Conservation (phyloP, 352 stramenopile species). For the Pythium rishiriense region DNA sequence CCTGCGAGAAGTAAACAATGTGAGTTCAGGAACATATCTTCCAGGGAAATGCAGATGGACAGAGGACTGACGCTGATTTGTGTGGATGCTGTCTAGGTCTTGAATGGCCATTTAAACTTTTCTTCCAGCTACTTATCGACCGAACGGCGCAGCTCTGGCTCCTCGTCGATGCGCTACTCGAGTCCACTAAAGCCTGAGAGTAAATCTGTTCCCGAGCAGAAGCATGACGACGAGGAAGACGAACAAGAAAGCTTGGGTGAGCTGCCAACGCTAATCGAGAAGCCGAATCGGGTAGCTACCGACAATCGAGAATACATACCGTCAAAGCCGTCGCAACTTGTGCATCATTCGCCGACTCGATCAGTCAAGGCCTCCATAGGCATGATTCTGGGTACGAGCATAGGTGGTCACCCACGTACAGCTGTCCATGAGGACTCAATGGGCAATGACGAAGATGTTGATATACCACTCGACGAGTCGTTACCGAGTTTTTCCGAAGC, state of each 20-base stretch:
- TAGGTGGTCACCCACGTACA: neutral
- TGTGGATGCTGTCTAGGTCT: slow-evolving; percentile 31
- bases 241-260: slow-evolving; percentile 48
- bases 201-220: neutral
- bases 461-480: slow-evolving; percentile 30
- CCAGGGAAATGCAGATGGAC: neutral
- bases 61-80: neutral
- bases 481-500: slow-evolving; percentile 39
- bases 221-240: slow-evolving; percentile 32
- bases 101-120: slow-evolving; percentile 59
- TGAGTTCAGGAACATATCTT: slow-evolving; percentile 23
- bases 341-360: neutral
- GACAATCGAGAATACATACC: neutral
- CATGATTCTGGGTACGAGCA: slow-evolving; percentile 1
- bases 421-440: neutral
- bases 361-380: neutral
- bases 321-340: neutral
- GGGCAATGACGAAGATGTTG: slow-evolving; percentile 10
- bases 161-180: slow-evolving; percentile 5
- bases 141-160: slow-evolving; percentile 1
- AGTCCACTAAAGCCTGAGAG: slow-evolving; percentile 3
- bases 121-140: slow-evolving; percentile 50
- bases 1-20: slow-evolving; percentile 70
- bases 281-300: slow-evolving; percentile 3
- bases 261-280: slow-evolving; percentile 61